Percentiles rank a stretch among this genome's conserved stretches.
These are phyloP conservation scores for Diplodia corticola DNA, from an alignment of 2,329 filamentous ascomycete genomes.

Conservation along the genomic window DNA sequence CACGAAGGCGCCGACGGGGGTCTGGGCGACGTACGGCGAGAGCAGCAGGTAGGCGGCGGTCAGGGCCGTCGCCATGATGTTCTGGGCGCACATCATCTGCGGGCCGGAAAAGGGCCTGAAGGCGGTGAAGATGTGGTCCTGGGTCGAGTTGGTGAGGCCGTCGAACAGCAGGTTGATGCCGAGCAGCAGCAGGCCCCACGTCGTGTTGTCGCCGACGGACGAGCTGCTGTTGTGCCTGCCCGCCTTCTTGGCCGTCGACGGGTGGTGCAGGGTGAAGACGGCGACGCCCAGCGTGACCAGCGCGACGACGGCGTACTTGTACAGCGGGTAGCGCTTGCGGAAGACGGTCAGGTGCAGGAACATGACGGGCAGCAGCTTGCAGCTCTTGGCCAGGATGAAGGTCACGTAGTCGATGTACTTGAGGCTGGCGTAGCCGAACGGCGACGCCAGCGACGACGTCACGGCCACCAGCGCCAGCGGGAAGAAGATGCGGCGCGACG, in stretches of 20 bases:
- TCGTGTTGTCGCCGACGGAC: conserved; percentile 57
- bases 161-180: conserved; percentile 92
- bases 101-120: conserved; percentile 84
- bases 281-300: conserved; percentile 91
- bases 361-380: conserved; percentile 99
- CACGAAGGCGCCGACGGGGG: conserved; percentile 43
- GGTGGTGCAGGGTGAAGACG: conserved; percentile 86
- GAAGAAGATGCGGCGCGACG: conserved; percentile 69
- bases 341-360: conserved; percentile 92
- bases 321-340: conserved; percentile 82
- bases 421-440: conserved; percentile 90
- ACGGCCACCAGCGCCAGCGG: conserved; percentile 84
- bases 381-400: conserved; percentile 94
- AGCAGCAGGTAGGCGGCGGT: conserved; percentile 75
- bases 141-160: conserved; percentile 91
- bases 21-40: conserved; percentile 77
- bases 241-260: conserved; percentile 43
- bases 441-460: conserved; percentile 85
- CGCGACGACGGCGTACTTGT: conserved; percentile 93
- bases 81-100: conserved; percentile 99
- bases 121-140: conserved; percentile 83
- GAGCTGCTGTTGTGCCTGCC: conserved; percentile 33
- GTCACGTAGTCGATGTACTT: conserved; percentile 97
- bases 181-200: conserved; percentile 81
- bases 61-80: conserved; percentile 78